Conservation (phyloP, 1,284 basidiomycete genomes). For the Rhodotorula sp. region DNA sequence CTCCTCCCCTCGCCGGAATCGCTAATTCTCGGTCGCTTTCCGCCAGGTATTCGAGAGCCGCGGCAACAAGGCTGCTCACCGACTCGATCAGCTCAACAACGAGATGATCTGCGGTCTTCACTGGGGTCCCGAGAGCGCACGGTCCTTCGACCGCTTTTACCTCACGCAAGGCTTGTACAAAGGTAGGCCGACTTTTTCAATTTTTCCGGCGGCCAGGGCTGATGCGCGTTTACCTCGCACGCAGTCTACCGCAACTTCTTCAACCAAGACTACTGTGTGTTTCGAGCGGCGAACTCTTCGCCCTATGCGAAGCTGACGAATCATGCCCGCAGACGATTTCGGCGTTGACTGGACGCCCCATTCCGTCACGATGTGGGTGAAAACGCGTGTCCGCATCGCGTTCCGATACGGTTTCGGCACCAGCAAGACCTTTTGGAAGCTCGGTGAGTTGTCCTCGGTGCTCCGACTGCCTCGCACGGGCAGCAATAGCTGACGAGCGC, state of each 20-base stretch:
- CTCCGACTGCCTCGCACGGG: too few species aligned
- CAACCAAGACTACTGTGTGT: constrained; percentile 23
- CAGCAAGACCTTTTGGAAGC: constrained; percentile 18
- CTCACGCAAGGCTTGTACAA: constrained; percentile 28
- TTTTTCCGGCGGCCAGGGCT: not conserved
- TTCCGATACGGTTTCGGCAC: constrained; percentile 32
- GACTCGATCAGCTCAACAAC: constrained; percentile 30
- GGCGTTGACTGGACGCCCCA: constrained; percentile 30
- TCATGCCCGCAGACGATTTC: constrained; percentile 13
- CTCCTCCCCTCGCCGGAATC: too few species aligned
- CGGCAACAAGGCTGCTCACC: constrained; percentile 22
- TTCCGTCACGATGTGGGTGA: constrained; percentile 26
- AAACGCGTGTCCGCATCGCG: constrained; percentile 20
- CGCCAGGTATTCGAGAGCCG: constrained; percentile 21
- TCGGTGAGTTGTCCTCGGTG: constrained; percentile 7
- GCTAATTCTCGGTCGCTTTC: too few species aligned
- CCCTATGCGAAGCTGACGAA: not conserved
- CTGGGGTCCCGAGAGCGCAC: constrained; percentile 16
- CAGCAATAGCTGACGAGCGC: too few species aligned
- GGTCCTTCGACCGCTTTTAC: constrained; percentile 23
- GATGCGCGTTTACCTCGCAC: not conserved
- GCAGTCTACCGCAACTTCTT: constrained; percentile 33
- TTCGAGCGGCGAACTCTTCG: too few species aligned
- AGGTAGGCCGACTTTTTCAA: not conserved
- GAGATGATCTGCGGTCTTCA: constrained; percentile 23